Conservation (phyloP, 164 flowering plant genomes). For the Vitis rupestris region DNA sequence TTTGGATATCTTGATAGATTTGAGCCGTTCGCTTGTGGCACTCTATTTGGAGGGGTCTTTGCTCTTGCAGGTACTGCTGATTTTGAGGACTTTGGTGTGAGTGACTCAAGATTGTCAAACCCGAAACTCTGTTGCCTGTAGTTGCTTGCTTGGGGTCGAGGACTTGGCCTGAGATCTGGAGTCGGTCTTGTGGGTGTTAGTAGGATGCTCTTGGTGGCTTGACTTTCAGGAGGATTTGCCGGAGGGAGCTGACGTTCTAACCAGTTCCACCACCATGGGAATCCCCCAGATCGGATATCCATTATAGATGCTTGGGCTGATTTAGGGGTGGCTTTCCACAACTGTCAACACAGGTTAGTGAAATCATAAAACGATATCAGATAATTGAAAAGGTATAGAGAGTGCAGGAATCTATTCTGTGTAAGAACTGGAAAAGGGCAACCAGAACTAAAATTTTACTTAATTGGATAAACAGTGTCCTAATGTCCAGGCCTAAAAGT, state of each 20-base stretch:
- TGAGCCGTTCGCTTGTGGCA: constrained; percentile 19
- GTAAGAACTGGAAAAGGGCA: not conserved
- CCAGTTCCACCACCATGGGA: constrained; percentile 98
- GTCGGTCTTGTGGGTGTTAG: constrained; percentile 48
- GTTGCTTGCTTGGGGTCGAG: constrained; percentile 36
- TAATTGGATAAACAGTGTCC: not conserved
- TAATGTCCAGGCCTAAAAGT: not conserved
- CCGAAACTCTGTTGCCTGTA: constrained; percentile 30
- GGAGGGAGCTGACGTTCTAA: constrained; percentile 63
- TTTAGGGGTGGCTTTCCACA: constrained; percentile 53
- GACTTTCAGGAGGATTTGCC: constrained; percentile 28
- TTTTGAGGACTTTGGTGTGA: constrained; percentile 67
- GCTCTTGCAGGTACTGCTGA: constrained; percentile 37
- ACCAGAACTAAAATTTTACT: not conserved
- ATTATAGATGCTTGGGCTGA: constrained; percentile 38
- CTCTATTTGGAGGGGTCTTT: constrained; percentile 25
- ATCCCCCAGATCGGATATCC: constrained; percentile 57
- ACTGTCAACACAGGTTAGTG: constrained; percentile 24
- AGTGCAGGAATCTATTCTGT: too few species aligned
- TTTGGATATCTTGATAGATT: constrained; percentile 27
- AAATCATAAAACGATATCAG: too few species aligned
- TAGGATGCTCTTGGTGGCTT: constrained; percentile 32
- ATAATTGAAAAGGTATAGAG: not conserved
- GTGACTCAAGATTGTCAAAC: constrained; percentile 36
- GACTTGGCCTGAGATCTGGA: constrained; percentile 34